Evolutionary conservation across 495 filamentous ascomycete genomes (phyloP), one percentile per base, ranked within the genome.

Genomic region (Talaromyces thailandensis): DNA sequence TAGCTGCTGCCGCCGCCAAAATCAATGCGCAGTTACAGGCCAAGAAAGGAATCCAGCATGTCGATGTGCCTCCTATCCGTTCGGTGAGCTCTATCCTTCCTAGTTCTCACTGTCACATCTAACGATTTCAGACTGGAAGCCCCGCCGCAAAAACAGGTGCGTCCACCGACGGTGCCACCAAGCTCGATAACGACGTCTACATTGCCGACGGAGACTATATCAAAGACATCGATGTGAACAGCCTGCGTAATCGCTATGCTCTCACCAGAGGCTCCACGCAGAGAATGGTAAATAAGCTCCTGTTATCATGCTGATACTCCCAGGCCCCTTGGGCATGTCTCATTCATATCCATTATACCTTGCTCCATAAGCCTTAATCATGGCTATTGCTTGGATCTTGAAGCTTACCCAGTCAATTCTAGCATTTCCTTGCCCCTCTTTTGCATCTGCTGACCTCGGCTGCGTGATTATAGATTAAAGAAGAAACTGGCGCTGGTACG

Each of bases 401-500:
- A 88, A 88, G 91, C 92, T 96, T 91, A 96, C 91, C 81, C 76
- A 73, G 82, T 84, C 81, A 82, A 79, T 76, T 81, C 80, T 86
- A 90, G 87, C 86, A 88, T 82, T 79, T 80, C 74, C 70, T 81
- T 71, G 79, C 74, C 80, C 86, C 88, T 90, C 86, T 84, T 86
- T 92, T 89, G 87, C 91, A 91, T 89, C 88, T 95, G 93, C 94
- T 98, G 88, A 98, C 94, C 85, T 88, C 84, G 74, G 75, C 78
- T 88, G 84, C 89, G 84, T 94, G 89, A 85, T 72, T 90, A 55
- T 96, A 98, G 94, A 98, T 98, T 68, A 96, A 96, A 90, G 93
- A 98, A 80, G 90, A 97, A 71, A 97, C 94, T 88, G 94, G 94
- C 86, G 93, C 94, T 82, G 94, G 94, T 98, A 98, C 87, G 94